Conservation (phyloP, 2,329 filamentous ascomycete species). For the Chrysoporthe cubensis region DNA sequence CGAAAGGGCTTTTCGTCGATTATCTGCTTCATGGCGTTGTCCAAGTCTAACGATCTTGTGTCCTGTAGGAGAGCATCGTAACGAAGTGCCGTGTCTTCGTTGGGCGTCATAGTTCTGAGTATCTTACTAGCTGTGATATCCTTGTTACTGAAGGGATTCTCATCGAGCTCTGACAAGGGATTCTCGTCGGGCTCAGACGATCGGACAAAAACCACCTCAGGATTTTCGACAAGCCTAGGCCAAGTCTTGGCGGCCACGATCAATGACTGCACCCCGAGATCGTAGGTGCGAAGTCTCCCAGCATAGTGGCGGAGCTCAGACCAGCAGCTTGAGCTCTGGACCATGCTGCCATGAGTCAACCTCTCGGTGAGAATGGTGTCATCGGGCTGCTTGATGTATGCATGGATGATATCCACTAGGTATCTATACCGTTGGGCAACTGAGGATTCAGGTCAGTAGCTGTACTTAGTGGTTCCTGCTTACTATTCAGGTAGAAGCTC, state of each 20-base stretch:
- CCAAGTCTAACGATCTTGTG: constrained; percentile 27
- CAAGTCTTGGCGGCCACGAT: neutral
- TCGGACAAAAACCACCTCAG: constrained; percentile 17
- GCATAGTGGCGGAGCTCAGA: constrained; percentile 15
- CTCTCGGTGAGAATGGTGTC: constrained; percentile 6
- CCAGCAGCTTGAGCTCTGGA: constrained; percentile 19
- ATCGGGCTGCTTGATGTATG: neutral
- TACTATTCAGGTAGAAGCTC: neutral
- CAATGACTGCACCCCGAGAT: neutral
- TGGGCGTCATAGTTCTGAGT: constrained; percentile 28
- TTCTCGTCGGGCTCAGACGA: constrained; percentile 20
- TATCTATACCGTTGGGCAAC: neutral
- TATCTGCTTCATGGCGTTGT: constrained; percentile 17
- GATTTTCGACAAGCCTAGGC: constrained; percentile 28
- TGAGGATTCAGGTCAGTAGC: neutral
- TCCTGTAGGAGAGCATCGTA: constrained; percentile 18
- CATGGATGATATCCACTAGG: constrained; percentile 4
- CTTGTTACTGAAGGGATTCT: constrained; percentile 14
- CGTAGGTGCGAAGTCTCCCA: constrained; percentile 10
- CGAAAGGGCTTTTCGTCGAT: constrained; percentile 13
- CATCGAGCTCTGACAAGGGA: constrained; percentile 20
- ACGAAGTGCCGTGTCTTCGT: neutral
- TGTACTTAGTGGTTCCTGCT: neutral
- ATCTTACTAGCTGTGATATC: constrained; percentile 27
- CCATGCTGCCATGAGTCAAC: constrained; percentile 11